Conservation (phyloP, 176 grass and related monocot species). For the Poa pratensis region DNA sequence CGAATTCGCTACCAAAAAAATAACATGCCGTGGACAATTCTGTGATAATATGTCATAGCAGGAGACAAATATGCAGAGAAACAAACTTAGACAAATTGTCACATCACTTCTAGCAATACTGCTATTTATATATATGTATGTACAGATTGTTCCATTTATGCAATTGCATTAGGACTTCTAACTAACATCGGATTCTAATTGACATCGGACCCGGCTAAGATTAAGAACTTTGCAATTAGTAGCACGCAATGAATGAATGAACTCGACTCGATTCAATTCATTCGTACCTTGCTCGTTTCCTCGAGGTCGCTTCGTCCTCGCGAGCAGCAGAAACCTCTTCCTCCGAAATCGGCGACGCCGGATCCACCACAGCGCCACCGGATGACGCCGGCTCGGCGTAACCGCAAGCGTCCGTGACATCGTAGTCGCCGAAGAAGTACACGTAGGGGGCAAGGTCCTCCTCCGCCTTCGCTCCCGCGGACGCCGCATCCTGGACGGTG, state of each 20-base stretch:
- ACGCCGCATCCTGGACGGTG: neutral
- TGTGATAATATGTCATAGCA: too few species aligned
- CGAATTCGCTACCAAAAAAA: too few species aligned
- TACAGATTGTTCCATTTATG: neutral
- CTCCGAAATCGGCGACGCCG: too few species aligned
- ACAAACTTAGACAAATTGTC: neutral
- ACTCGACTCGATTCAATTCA: slow-evolving; percentile 3
- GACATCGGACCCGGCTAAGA: neutral
- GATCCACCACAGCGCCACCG: neutral
- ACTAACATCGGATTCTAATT: neutral
- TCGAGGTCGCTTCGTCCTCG: slow-evolving; percentile 26
- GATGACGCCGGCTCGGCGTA: neutral
- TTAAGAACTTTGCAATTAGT: neutral
- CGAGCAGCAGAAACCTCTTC: neutral
- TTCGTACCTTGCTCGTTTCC: slow-evolving; percentile 49
- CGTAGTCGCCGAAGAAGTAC: neutral
- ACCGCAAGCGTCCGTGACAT: neutral
- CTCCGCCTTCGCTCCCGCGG: neutral
- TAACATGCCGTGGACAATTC: too few species aligned
- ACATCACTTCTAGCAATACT: neutral
- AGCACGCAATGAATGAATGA: neutral
- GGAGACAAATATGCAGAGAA: too few species aligned
- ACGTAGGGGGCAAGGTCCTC: neutral
- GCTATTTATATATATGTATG: neutral
- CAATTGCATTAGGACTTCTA: neutral